These are phyloP conservation scores for Chaetomium sp. DNA, from an alignment of 2,329 filamentous ascomycete species.

Conservation along the genomic window DNA sequence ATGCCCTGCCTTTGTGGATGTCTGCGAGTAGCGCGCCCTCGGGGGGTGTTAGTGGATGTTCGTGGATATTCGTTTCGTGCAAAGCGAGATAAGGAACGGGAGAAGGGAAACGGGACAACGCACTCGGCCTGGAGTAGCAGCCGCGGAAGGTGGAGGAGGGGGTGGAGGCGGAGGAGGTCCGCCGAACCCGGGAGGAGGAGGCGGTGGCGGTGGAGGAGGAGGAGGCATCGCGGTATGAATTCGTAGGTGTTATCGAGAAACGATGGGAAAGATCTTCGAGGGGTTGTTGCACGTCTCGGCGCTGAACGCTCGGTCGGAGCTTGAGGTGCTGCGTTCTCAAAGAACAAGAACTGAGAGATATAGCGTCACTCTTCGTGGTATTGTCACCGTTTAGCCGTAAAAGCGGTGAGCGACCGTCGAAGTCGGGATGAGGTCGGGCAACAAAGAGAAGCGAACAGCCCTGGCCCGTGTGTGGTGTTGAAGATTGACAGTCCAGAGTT, in stretches of 20 bases:
- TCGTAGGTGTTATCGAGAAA: neutral
- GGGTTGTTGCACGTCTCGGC: too few relatives aligned
- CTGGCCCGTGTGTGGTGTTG: neutral
- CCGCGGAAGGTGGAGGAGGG: slow-evolving; percentile 55
- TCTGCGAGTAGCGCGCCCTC: slow-evolving; percentile 83
- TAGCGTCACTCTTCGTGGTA: too few relatives aligned
- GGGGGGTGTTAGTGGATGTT: slow-evolving; percentile 18
- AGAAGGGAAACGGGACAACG: slow-evolving; percentile 27
- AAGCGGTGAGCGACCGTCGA: neutral
- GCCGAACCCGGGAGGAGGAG: slow-evolving; percentile 48
- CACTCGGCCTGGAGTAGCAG: slow-evolving; percentile 56
- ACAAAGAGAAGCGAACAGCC: neutral
- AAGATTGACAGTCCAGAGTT: neutral
- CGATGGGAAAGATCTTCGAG: neutral
- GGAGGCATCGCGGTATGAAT: slow-evolving; percentile 35
- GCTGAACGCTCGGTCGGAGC: too few relatives aligned
- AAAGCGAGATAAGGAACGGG: neutral
- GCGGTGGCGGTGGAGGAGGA: slow-evolving; percentile 63
- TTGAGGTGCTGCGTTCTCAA: too few relatives aligned
- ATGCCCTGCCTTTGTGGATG: slow-evolving; percentile 70
- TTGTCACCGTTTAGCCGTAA: neutral
- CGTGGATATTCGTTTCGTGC: too few relatives aligned
- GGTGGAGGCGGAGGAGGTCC: slow-evolving; percentile 55
- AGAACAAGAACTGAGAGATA: too few relatives aligned
- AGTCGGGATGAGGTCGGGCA: neutral